A percentile compares a stretch with the other conserved stretches of the same genome.
Evolutionary conservation across 2,329 filamentous ascomycete genomes (phyloP).

Genomic region (Aspergillus neoniger): DNA sequence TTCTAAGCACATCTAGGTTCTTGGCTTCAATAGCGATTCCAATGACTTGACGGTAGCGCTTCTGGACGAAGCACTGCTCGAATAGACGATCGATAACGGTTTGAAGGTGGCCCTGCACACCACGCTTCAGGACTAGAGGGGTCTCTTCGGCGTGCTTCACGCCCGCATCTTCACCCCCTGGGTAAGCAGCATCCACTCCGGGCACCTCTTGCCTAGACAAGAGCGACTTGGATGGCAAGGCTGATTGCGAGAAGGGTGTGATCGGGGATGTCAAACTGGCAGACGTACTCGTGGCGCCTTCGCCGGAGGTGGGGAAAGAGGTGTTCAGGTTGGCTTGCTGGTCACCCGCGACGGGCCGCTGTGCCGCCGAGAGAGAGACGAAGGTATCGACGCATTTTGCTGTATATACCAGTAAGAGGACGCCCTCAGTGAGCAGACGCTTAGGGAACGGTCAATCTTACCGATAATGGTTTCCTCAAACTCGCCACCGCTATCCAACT

Average conservation of each 20-base stretch:
- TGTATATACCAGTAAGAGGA: constrained; percentile 29
- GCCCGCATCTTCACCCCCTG: constrained; percentile 58
- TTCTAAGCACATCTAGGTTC: constrained; percentile 81
- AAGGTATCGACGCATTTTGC: constrained; percentile 97
- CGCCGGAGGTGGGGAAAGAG: constrained; percentile 68
- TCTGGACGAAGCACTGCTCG: constrained; percentile 81
- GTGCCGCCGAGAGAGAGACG: constrained; percentile 73
- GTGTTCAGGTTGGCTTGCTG: constrained; percentile 72
- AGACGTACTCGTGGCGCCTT: constrained; percentile 66
- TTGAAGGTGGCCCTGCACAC: constrained; percentile 78
- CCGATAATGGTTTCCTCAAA: constrained; percentile 98
- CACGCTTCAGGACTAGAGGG: constrained; percentile 68
- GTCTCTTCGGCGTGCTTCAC: constrained; percentile 58
- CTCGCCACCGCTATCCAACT: constrained; percentile 85
- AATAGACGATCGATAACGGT: constrained; percentile 85
- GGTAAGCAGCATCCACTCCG: constrained; percentile 57
- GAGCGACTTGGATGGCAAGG: constrained; percentile 88
- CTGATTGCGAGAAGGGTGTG: constrained; percentile 92
- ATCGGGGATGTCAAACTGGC: constrained; percentile 78
- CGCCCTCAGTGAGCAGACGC: neutral
- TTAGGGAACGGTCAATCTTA: constrained; percentile 36
- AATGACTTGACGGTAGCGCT: constrained; percentile 91
- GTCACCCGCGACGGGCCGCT: constrained; percentile 53
- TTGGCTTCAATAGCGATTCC: constrained; percentile 95
- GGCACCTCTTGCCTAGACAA: constrained; percentile 76